phyloP scores from a whole-genome alignment of 202 grass and related monocot genomes.

The Zizania palustris region DNA sequence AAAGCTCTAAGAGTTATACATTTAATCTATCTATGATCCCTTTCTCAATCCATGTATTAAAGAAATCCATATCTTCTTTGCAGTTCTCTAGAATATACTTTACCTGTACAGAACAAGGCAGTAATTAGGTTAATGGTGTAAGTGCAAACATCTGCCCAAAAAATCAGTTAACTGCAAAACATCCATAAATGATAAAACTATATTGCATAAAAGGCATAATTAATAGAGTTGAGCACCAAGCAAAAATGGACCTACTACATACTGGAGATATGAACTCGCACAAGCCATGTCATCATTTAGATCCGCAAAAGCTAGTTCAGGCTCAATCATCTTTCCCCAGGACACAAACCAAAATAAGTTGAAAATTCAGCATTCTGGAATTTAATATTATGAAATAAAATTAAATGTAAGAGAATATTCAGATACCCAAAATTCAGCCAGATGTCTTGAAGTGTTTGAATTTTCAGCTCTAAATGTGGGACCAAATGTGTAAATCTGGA shows the following conservation, averaged over 20 bases:
- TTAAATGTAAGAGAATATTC: slow-evolving; percentile 37
- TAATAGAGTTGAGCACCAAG: slow-evolving; percentile 38
- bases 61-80: slow-evolving; percentile 99
- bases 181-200: background rate
- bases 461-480: slow-evolving; percentile 99
- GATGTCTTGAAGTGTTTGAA: slow-evolving; percentile 95
- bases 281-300: slow-evolving; percentile 99
- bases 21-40: slow-evolving; percentile 88
- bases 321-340: slow-evolving; percentile 92
- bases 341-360: slow-evolving; percentile 42
- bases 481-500: slow-evolving; percentile 96
- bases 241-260: slow-evolving; percentile 89
- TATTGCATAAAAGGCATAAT: slow-evolving; percentile 9
- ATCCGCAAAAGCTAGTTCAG: slow-evolving; percentile 98
- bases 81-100: slow-evolving; percentile 93
- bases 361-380: slow-evolving; percentile 46
- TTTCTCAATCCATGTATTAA: slow-evolving; percentile 97
- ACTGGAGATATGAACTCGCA: slow-evolving; percentile 99
- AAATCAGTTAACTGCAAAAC: slow-evolving; percentile 3
- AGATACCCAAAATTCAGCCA: slow-evolving; percentile 98
- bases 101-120: slow-evolving; percentile 60
- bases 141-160: background rate
- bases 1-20: slow-evolving; percentile 51
- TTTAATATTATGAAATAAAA: slow-evolving; percentile 28
- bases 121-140: slow-evolving; percentile 31